phyloP scores from a whole-genome alignment of 768 basidiomycete genomes.

The Tephrocybe rancida region DNA sequence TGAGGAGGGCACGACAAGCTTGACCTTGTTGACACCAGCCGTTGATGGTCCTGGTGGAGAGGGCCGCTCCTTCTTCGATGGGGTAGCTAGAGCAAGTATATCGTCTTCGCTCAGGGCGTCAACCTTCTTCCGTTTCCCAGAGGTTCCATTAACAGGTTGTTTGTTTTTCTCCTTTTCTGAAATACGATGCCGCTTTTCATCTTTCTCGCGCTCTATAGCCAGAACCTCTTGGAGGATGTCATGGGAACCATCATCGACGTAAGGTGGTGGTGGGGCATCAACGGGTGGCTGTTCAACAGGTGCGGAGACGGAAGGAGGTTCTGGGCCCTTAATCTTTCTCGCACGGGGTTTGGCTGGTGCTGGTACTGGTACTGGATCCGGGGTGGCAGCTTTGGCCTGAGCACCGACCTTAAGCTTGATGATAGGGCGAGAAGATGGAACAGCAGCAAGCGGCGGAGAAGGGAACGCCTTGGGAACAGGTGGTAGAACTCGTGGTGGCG shows the following conservation, averaged over 20 bases:
- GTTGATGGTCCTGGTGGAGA: constrained; percentile 42
- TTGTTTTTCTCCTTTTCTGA: constrained; percentile 42
- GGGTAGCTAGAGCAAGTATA: constrained; percentile 60
- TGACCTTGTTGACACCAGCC: constrained; percentile 21
- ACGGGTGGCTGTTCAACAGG: constrained; percentile 36
- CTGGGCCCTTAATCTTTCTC: constrained; percentile 46
- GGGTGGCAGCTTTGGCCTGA: constrained; percentile 31
- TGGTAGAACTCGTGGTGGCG: constrained; percentile 38
- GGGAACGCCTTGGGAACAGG: constrained; percentile 42
- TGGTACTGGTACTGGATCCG: constrained; percentile 34
- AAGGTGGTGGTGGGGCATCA: constrained; percentile 67
- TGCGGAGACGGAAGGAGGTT: constrained; percentile 25
- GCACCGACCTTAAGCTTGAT: constrained; percentile 71
- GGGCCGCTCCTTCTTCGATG: constrained; percentile 58
- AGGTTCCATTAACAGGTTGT: constrained; percentile 37
- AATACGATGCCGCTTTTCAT: constrained; percentile 51
- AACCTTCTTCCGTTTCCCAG: constrained; percentile 62
- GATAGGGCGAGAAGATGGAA: constrained; percentile 47
- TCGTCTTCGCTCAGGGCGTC: constrained; percentile 53
- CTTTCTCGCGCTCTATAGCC: constrained; percentile 73
- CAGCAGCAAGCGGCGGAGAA: constrained; percentile 19
- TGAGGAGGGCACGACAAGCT: constrained; percentile 22
- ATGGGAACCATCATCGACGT: constrained; percentile 80
- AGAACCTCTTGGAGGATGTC: constrained; percentile 82
- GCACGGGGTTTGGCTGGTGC: constrained; percentile 37